A percentile compares a stretch with the other conserved stretches of the same genome.
These are phyloP conservation scores for Daldinia childiae DNA, from an alignment of 495 filamentous ascomycete species.

Conservation along the genomic window DNA sequence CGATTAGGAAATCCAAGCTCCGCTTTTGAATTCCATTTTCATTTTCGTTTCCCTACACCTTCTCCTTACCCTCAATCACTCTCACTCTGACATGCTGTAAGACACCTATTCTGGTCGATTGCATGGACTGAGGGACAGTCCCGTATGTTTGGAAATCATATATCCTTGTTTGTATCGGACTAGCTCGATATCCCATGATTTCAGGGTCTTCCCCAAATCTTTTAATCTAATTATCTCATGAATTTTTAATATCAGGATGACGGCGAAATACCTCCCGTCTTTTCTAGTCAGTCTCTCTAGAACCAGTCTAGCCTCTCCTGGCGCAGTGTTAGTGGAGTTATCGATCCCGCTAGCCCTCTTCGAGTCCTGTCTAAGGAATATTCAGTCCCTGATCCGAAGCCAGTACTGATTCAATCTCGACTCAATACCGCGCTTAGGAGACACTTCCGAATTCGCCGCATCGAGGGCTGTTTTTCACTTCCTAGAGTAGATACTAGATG, in stretches of 20 bases:
- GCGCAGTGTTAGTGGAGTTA: slow-evolving; percentile 24
- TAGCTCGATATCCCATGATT: slow-evolving; percentile 25
- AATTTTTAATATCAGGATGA: slow-evolving; percentile 35
- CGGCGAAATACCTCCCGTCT: slow-evolving; percentile 42
- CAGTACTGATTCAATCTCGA: slow-evolving; percentile 31
- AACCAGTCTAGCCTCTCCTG: slow-evolving; percentile 23
- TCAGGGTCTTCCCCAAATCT: slow-evolving; percentile 31
- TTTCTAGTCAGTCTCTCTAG: slow-evolving; percentile 15
- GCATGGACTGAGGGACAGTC: slow-evolving; percentile 20
- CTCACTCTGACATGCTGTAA: slow-evolving; percentile 13
- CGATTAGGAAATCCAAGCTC: slow-evolving; percentile 26
- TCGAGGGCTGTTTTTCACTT: slow-evolving; percentile 19
- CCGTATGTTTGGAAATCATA: slow-evolving; percentile 34
- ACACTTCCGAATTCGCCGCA: slow-evolving; percentile 32
- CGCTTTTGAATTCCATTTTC: slow-evolving; percentile 29
- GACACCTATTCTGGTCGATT: slow-evolving; percentile 15
- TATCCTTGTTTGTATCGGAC: slow-evolving; percentile 16
- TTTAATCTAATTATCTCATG: slow-evolving; percentile 31
- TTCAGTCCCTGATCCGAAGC: slow-evolving; percentile 29
- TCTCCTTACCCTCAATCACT: slow-evolving; percentile 3
- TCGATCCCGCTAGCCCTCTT: slow-evolving; percentile 25
- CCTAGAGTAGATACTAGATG: background rate
- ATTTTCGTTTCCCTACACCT: slow-evolving; percentile 10
- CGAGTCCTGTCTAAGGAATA: slow-evolving; percentile 20
- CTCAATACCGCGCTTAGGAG: slow-evolving; percentile 24